Base-by-base conservation (phyloP, 2,329 filamentous ascomycete species). In the Verticillium klebahnii region DNA sequence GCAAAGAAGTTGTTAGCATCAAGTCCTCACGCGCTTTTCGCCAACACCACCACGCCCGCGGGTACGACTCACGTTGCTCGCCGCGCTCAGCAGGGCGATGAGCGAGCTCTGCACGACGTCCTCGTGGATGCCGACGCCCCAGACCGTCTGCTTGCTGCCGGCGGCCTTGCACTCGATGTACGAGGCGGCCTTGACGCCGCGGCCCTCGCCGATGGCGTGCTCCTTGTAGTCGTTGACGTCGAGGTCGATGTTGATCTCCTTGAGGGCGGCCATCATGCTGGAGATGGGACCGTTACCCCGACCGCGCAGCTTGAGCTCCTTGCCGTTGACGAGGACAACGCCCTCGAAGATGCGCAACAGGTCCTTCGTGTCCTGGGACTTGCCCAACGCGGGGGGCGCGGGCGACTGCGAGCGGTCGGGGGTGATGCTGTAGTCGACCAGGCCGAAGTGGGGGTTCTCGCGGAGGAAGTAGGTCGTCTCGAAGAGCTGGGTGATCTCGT, bases 181-280 rank as follows among this genome's bases (percentile, higher is more conserved):
- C 2, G 93, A 92, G 2, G 93, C 94, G n/a, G 94, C 94, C 80
- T 96, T 96, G 67, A 94, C 92, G 64, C 92, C 86, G 62, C 87
- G 85, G 64, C 91, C 92, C 59, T 83, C 82, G 67, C 92, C 92
- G 68, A 98, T 93, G 32, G 93, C 90, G 77, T 98, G 94, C 76
- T 98, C 95, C 81, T 96, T 97, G 82, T 98, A 98, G 74, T 97
- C 92, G 56, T 89, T 86, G 59, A 98, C 92, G 72, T 98, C 94
- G 29, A 98, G 81, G 71, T 96, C 89, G 66, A 98, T 89, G 62
- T 92, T 91, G 37, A 98, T 78, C 17, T 82, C 82, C 68, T 86
- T 85, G 54, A 99, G 83, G 17, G 93, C 94, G 69, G 92, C 89
- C 2, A 92, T 92, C 71, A 98, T 79, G 65, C 90, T 92, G 3